phyloP scores from a whole-genome alignment of 2,329 filamentous ascomycete species.

The Claviceps purpurea region DNA sequence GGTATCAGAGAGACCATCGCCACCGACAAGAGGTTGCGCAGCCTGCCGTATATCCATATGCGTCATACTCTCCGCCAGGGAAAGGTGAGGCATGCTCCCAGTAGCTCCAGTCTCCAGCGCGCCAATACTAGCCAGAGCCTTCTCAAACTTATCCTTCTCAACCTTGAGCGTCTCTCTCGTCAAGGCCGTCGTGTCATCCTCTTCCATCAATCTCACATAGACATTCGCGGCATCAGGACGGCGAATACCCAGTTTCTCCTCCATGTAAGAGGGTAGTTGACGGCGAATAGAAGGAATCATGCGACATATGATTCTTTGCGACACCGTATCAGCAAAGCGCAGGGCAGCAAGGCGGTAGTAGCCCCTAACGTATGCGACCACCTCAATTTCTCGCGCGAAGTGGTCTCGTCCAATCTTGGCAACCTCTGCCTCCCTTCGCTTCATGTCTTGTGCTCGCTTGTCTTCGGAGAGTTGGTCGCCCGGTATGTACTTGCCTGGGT shows the following conservation, averaged over 20 bases:
- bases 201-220: constrained; percentile 34
- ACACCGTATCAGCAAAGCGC: constrained; percentile 47
- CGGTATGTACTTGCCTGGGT: constrained; percentile 5
- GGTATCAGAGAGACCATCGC: neutral
- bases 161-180: constrained; percentile 27
- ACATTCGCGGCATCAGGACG: constrained; percentile 15
- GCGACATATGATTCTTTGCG: constrained; percentile 33
- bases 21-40: neutral
- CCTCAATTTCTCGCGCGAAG: constrained; percentile 45
- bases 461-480: constrained; percentile 29
- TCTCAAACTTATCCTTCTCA: constrained; percentile 32
- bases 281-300: constrained; percentile 32
- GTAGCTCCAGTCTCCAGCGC: constrained; percentile 24
- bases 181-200: constrained; percentile 29
- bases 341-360: constrained; percentile 57
- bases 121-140: constrained; percentile 32
- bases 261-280: constrained; percentile 28
- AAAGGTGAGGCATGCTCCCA: constrained; percentile 3
- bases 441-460: constrained; percentile 30
- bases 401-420: constrained; percentile 41
- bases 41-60: constrained; percentile 8
- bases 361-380: constrained; percentile 48
- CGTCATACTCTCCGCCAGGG: constrained; percentile 8
- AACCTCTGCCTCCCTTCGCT: constrained; percentile 26
- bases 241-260: constrained; percentile 28